A percentile compares a stretch with the other conserved stretches of the same genome.
Evolutionary conservation across 2,329 filamentous ascomycete species (phyloP).

Genomic region (Rhinocladiella similis): DNA sequence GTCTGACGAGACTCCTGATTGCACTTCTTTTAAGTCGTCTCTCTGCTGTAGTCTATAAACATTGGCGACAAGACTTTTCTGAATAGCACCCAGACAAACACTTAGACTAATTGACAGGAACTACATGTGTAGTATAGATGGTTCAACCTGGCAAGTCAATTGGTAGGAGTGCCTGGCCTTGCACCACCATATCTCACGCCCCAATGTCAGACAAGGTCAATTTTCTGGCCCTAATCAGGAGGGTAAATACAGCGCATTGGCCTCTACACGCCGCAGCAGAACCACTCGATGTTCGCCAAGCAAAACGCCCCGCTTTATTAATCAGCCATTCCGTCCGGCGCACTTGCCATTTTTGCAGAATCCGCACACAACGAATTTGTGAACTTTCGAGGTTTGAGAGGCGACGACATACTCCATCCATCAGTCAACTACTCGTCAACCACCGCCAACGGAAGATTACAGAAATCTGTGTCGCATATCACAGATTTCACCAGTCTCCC

Average conservation of each 20-base stretch:
- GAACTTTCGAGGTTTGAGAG: neutral
- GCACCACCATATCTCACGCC: too few relatives aligned
- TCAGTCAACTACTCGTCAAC: neutral
- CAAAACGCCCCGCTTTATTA: neutral
- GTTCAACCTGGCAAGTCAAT: too few relatives aligned
- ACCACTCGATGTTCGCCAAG: neutral
- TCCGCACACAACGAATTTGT: neutral
- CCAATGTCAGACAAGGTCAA: too few relatives aligned
- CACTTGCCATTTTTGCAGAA: neutral
- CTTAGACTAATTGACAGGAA: too few relatives aligned
- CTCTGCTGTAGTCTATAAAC: too few relatives aligned
- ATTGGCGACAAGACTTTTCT: too few relatives aligned
- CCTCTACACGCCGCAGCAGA: neutral
- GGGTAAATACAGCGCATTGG: neutral
- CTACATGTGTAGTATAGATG: too few relatives aligned
- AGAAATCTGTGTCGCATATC: conserved; percentile 20
- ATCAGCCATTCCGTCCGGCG: neutral
- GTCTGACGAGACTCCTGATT: neutral
- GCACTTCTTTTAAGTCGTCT: too few relatives aligned
- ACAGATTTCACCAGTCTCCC: conserved; percentile 22
- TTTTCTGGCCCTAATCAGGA: neutral
- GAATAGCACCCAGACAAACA: too few relatives aligned
- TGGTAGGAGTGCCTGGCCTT: too few relatives aligned
- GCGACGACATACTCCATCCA: neutral
- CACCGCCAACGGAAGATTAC: neutral